phyloP scores from a whole-genome alignment of 768 basidiomycete genomes.

The Dentipellis sp. region DNA sequence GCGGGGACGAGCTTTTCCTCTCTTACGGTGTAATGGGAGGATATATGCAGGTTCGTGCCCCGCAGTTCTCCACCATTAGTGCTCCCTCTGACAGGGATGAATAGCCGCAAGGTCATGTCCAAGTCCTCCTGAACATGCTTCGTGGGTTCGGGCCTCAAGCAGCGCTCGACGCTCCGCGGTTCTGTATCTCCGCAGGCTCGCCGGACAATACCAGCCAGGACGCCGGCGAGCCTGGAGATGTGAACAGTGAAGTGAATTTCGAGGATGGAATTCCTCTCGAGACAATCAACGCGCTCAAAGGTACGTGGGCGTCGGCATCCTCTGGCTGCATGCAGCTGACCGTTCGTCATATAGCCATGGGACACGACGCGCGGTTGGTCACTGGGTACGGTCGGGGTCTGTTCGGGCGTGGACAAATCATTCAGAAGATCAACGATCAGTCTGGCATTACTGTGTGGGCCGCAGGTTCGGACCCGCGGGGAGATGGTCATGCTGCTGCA shows the following conservation, averaged over 20 bases:
- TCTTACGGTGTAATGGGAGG: slow-evolving; percentile 91
- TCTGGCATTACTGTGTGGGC: slow-evolving; percentile 84
- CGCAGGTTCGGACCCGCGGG: slow-evolving; percentile 84
- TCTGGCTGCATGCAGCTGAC: not conserved
- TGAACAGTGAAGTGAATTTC: slow-evolving; percentile 78
- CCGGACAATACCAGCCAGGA: slow-evolving; percentile 46
- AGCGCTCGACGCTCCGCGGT: slow-evolving; percentile 89
- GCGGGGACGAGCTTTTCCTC: slow-evolving; percentile 75
- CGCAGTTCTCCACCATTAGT: not conserved
- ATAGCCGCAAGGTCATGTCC: slow-evolving; percentile 95
- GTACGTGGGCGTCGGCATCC: slow-evolving; percentile 27
- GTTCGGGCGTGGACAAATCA: slow-evolving; percentile 85
- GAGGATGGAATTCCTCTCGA: slow-evolving; percentile 70
- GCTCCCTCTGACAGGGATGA: not conserved
- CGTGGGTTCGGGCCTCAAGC: slow-evolving; percentile 83
- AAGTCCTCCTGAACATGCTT: slow-evolving; percentile 85
- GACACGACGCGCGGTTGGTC: slow-evolving; percentile 68
- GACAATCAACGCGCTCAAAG: slow-evolving; percentile 57
- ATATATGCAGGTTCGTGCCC: slow-evolving; percentile 61
- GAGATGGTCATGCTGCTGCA: slow-evolving; percentile 79
- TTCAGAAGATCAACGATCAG: slow-evolving; percentile 63
- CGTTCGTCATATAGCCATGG: slow-evolving; percentile 55
- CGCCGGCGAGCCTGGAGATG: slow-evolving; percentile 47
- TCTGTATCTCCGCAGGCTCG: slow-evolving; percentile 86
- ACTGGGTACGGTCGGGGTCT: slow-evolving; percentile 50